These are phyloP conservation scores for Stephanodiscus minutulus DNA, from an alignment of 108 stramenopile species.

Conservation along the genomic window DNA sequence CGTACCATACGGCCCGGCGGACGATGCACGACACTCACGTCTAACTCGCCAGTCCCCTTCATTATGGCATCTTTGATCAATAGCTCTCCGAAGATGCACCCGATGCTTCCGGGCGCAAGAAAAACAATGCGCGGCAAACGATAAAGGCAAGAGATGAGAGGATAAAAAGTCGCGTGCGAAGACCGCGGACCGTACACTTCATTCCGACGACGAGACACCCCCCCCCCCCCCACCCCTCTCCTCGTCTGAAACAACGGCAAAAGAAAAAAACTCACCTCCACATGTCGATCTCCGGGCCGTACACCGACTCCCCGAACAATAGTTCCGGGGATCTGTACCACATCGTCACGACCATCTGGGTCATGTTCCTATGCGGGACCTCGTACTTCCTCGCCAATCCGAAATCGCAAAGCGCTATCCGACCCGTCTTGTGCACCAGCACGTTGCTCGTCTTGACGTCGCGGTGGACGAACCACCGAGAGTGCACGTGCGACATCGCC, in stretches of 20 bases:
- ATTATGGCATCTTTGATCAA: constrained; percentile 88
- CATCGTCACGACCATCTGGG: constrained; percentile 89
- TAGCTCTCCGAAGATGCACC: constrained; percentile 98
- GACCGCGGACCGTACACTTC: too few relatives aligned
- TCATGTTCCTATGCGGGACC: constrained; percentile 65
- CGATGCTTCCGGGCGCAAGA: constrained; percentile 47
- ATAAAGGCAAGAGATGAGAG: neutral
- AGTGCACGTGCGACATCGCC: constrained; percentile 80
- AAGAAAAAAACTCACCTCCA: constrained; percentile 82
- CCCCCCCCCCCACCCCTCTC: neutral
- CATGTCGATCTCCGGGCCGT: constrained; percentile 90
- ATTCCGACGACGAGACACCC: neutral
- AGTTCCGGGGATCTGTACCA: constrained; percentile 94
- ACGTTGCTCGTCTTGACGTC: constrained; percentile 94
- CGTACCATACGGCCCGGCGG: too few relatives aligned
- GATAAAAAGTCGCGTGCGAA: neutral
- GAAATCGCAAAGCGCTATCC: constrained; percentile 90
- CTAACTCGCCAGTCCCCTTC: constrained; percentile 92
- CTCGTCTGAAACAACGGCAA: too few relatives aligned
- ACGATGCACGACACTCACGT: constrained; percentile 43
- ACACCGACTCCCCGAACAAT: constrained; percentile 79
- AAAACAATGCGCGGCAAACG: neutral
- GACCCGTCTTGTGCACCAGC: constrained; percentile 75
- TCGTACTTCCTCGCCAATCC: constrained; percentile 89
- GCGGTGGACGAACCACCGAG: constrained; percentile 85